Base-by-base conservation (phyloP, 1,139 yeast genomes). In the Candida albicans region DNA sequence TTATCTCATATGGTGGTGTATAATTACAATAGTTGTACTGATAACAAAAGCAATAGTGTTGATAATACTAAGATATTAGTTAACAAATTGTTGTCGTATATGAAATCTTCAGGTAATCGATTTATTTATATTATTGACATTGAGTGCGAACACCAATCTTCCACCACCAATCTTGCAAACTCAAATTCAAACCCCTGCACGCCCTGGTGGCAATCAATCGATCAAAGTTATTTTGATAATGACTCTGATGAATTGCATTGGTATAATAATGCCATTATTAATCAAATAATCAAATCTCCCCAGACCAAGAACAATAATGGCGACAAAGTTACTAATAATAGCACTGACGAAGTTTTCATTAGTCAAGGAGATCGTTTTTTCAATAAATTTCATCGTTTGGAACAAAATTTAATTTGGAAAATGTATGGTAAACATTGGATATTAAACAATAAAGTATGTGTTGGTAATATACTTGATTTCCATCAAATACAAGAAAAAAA, bases 341-440 rank as follows among this genome's bases (percentile, higher is more conserved):
- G 5, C 5, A 18, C 5, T 24, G 13, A 22, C 9, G 35, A 32
- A 13, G 27, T 18, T 10, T 35, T 29, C 18, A 11, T 33, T 7
- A 38, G 41, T n/a, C 37, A 25, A 22, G 35, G 42, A 2, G 40
- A 41, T 11, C 13, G 40, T 13, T 44, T 34, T 40, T 24, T 33
- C 4, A 59, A 64, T 37, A 57, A 62, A 38, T 51, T 65, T 32
- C 57, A 66, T 37, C 57, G 60, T 40, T 60, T 64, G 55, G 75
- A 70, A 51, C 75, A 70, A 47, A 64, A 67, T 38, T 52, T 68
- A 37, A 58, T 69, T 34, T 67, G 73, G 72, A 63, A 58, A 47
- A 55, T 64, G 41, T 64, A 69, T 48, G 59, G 65, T 28, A 57
- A 61, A 61, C 62, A 59, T 45, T 59, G 67, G 63, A 49, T 64